Percentiles rank a stretch among this genome's conserved stretches.
Conservation (phyloP, 768 basidiomycete genomes). For the Pleurotus tuoliensis region DNA sequence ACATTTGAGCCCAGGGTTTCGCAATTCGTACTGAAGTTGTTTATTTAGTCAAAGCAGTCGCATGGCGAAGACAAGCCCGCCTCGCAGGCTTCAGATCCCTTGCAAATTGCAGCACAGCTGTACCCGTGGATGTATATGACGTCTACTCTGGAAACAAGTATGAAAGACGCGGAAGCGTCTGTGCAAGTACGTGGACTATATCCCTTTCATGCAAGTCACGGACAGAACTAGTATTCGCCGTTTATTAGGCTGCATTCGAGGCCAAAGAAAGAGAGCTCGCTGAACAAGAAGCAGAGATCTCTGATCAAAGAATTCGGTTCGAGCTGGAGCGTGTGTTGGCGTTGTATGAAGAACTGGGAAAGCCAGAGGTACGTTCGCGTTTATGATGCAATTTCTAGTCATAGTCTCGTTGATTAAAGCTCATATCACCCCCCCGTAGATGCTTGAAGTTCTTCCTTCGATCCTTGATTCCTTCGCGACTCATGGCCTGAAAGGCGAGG, state of each 20-base stretch:
- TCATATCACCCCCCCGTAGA: conserved; percentile 21
- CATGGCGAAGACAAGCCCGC: no score
- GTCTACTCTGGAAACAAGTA: conserved; percentile 49
- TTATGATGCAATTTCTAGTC: not conserved
- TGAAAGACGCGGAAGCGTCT: conserved; percentile 33
- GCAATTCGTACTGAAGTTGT: not conserved
- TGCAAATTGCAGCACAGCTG: conserved; percentile 48
- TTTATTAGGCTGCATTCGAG: conserved; percentile 33
- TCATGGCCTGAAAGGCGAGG: conserved; percentile 40
- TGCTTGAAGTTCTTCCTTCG: conserved; percentile 39
- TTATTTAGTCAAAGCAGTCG: not conserved
- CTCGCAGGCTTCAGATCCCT: conserved; percentile 25
- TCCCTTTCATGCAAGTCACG: not conserved
- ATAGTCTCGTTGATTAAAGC: not conserved
- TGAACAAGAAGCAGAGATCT: conserved; percentile 35
- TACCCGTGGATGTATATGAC: conserved; percentile 63
- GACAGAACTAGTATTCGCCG: not conserved
- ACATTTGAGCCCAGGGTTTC: not conserved
- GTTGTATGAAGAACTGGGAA: conserved; percentile 44
- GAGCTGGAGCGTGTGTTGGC: conserved; percentile 39
- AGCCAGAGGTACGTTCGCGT: conserved; percentile 23
- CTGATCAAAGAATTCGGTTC: conserved; percentile 37
- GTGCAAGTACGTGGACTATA: conserved; percentile 25
- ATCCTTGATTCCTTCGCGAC: conserved; percentile 46
- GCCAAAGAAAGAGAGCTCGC: conserved; percentile 27